phyloP scores from a whole-genome alignment of 1,284 basidiomycete species.

The Cutaneotrichosporon cyanovorans region DNA sequence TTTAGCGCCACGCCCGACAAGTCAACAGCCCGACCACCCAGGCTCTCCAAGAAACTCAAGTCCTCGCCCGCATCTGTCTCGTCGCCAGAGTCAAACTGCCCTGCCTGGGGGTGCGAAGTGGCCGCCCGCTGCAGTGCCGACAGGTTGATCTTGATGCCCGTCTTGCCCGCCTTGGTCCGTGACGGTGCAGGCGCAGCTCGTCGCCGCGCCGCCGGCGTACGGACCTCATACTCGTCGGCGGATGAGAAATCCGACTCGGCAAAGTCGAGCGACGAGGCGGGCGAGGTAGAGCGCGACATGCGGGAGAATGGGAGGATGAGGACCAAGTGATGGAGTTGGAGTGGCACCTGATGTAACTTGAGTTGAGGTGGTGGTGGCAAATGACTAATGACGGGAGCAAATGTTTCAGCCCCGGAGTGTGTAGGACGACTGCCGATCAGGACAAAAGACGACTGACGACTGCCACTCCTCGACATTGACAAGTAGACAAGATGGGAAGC shows the following conservation, averaged over 20 bases:
- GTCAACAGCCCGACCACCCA: slow-evolving; percentile 29
- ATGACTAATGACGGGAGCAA: slow-evolving; percentile 7
- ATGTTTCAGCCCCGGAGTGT: not conserved
- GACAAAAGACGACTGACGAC: not conserved
- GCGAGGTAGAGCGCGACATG: slow-evolving; percentile 39
- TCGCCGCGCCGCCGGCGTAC: slow-evolving; percentile 13
- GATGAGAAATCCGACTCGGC: slow-evolving; percentile 33
- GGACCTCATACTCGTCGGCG: slow-evolving; percentile 35
- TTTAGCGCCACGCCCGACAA: slow-evolving; percentile 65
- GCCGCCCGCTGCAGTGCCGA: slow-evolving; percentile 25
- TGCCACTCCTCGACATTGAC: not conserved
- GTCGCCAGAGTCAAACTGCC: slow-evolving; percentile 23
- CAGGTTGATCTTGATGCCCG: slow-evolving; percentile 35
- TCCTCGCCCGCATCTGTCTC: slow-evolving; percentile 19
- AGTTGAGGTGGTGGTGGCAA: slow-evolving; percentile 6
- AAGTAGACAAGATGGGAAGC: slow-evolving; percentile 10
- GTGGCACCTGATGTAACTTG: not conserved
- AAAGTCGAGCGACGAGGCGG: slow-evolving; percentile 42
- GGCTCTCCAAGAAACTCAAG: slow-evolving; percentile 25
- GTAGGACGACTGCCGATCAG: not conserved
- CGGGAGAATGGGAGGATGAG: too few species aligned
- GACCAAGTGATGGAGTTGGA: not conserved
- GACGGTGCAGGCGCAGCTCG: slow-evolving; percentile 2
- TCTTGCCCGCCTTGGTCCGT: slow-evolving; percentile 8
- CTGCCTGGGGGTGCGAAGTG: slow-evolving; percentile 26